Base-by-base conservation (phyloP, 1,284 basidiomycete species). In the Malassezia vespertilionis region DNA sequence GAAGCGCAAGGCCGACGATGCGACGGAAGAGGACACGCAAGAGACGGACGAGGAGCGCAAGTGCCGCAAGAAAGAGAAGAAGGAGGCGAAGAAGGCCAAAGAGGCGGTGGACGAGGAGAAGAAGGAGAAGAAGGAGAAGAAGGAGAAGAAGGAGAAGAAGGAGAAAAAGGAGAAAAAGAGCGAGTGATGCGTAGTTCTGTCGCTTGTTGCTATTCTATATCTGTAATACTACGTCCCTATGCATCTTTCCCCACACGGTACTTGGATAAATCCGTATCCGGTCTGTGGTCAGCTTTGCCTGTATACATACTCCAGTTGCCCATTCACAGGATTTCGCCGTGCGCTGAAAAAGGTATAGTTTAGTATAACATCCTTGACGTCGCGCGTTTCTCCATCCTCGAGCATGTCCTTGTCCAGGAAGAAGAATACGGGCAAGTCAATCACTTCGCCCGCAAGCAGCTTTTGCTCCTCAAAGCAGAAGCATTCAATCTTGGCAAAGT, bases 381-480 rank as follows among this genome's bases (percentile, higher is more conserved):
- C 81, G 57, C 81, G 78, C 71, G 89, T 85, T 3, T 80, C 73
- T 2, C 87, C 87, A 61, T 97, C 93, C 12, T 96, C 89, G 33
- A 91, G 75, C 49, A 95, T 81, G 66, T 97, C 93, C 52, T 85
- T 83, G 75, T 99, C 93, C 58, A 97, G 91, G 75, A 99, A 99
- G 77, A 97, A 99, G 55, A 97, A 80, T 22, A 99, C 78, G 14
- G 93, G 93, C 78, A 97, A 84, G 73, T 99, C 93, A 15, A 99
- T 86, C 72, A 96, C 90, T 73, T 97, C 93, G 18, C 84, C 83
- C 0, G 91, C 90, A 18, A 95, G 75, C 15, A 99, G 79, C 63
- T 83, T 86, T 73, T 99, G 93, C 71, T 97, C 93, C 72, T 99
- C 93, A 61, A 97, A 97, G 74, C 93, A 99, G 76, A 99, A 99